Evolutionary conservation across 2,329 filamentous ascomycete genomes (phyloP), one percentile per base, ranked within the genome.

Genomic region (Aspergillus fumigatiaffinis): DNA sequence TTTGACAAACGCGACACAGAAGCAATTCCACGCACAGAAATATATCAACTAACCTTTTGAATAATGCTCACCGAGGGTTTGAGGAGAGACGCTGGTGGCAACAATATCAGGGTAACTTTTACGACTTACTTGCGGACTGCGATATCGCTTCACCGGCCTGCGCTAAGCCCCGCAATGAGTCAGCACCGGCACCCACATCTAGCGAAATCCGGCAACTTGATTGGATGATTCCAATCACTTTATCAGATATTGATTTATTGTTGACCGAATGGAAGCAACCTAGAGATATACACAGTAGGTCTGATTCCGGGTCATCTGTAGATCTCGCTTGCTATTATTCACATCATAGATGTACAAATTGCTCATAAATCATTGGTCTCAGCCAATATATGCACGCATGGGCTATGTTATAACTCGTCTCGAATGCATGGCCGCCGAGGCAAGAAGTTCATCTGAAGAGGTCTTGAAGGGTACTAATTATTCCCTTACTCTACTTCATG

Each of bases 111-210:
- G 56, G 35, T 42, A 35, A 38, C 14, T 17, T 14, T 38, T 35
- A 35, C 12, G 32, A 35, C 32, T 35, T 14, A 14, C 29, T 5
- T 35, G 1, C 5, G 2, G 56, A 56, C 58, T 64, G 71, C 70
- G 71, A 73, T 72, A 68, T 72, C 71, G 69, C 68, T 65, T 58
- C 50, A 6, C 32, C 51, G 57, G 52, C 53, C 58, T 54, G 50
- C 50, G 21, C 12, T 52, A 58, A 55, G 61, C 60, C 62, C 61
- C 62, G 57, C 60, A 58, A 55, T 69, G 61, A 69, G 65, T 69
- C 67, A 69, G 57, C 61, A 48, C 51, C 50, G 25, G 25, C 50
- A 41, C 55, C 55, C 10, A 7, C 9, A 8, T 20, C 20, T 7
- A 23, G 42, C 3, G 12, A 10, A 21, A 23, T 21, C 42, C 8